phyloP scores from a whole-genome alignment of 2,329 filamentous ascomycete genomes.

The Mycosphaerella sp. region DNA sequence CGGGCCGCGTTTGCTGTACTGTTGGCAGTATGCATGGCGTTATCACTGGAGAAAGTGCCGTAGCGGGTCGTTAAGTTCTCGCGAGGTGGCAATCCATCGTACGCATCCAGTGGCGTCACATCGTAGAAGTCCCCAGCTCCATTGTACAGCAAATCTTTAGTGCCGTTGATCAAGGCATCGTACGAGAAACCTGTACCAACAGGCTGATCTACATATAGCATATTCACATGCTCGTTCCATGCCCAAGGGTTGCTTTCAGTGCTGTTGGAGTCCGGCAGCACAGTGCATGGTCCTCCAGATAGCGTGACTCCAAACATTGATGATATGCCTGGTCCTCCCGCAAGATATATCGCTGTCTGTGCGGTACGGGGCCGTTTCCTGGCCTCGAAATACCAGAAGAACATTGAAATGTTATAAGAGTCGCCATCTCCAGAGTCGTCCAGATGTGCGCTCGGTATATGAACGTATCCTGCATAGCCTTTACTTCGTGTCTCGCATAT shows the following conservation, averaged over 20 bases:
- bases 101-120: constrained; percentile 25
- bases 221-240: constrained; percentile 53
- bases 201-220: constrained; percentile 57
- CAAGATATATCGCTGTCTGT: constrained; percentile 56
- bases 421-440: constrained; percentile 12
- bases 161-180: constrained; percentile 54
- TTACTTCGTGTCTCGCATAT: constrained; percentile 51
- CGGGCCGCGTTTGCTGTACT: constrained; percentile 19
- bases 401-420: constrained; percentile 40
- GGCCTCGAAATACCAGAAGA: constrained; percentile 61
- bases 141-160: constrained; percentile 43
- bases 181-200: constrained; percentile 53
- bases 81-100: constrained; percentile 11
- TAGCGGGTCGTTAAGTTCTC: constrained; percentile 23
- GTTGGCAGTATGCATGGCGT: constrained; percentile 13
- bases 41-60: constrained; percentile 20
- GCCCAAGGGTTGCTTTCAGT: constrained; percentile 48
- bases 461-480: constrained; percentile 52
- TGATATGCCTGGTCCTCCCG: constrained; percentile 53
- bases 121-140: constrained; percentile 23
- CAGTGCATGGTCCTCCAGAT: constrained; percentile 38
- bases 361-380: constrained; percentile 47
- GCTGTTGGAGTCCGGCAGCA: constrained; percentile 36
- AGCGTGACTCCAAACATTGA: constrained; percentile 55
- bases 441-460: constrained; percentile 42